Evolutionary conservation across 2,329 filamentous ascomycete genomes (phyloP).

Genomic region (Colletotrichum australisinense): DNA sequence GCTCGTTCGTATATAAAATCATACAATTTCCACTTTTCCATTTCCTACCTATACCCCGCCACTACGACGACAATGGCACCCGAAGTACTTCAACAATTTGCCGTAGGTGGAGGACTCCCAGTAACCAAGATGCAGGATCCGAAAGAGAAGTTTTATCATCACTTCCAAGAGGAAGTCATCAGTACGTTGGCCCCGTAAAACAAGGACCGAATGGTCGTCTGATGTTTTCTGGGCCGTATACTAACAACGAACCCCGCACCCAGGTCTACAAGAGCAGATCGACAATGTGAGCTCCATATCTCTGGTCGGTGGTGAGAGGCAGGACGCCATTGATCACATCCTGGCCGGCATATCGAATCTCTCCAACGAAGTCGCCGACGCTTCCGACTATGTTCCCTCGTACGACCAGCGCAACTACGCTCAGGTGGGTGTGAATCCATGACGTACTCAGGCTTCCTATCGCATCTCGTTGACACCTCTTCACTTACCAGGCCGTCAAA

Average conservation of each 20-base stretch:
- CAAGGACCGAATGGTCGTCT: neutral
- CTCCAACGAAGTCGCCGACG: slow-evolving; percentile 87
- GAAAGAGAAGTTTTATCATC: slow-evolving; percentile 86
- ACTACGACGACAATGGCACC: slow-evolving; percentile 30
- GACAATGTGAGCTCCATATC: slow-evolving; percentile 57
- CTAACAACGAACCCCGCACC: slow-evolving; percentile 10
- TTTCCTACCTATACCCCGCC: neutral
- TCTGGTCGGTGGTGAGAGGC: slow-evolving; percentile 76
- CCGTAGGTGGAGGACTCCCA: slow-evolving; percentile 29
- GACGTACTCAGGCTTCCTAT: neutral
- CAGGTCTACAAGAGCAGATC: slow-evolving; percentile 70
- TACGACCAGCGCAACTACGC: slow-evolving; percentile 92
- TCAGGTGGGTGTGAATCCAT: slow-evolving; percentile 65
- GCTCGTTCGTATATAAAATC: neutral
- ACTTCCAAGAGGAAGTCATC: slow-evolving; percentile 81
- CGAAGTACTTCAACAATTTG: slow-evolving; percentile 36
- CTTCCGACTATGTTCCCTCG: slow-evolving; percentile 82
- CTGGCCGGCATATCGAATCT: slow-evolving; percentile 83
- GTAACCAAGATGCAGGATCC: slow-evolving; percentile 55
- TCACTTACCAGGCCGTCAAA: slow-evolving; percentile 74
- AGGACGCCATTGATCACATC: slow-evolving; percentile 84
- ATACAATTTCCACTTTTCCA: neutral
- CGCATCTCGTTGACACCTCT: neutral
- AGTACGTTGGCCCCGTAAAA: slow-evolving; percentile 60
- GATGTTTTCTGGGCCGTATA: neutral